These are phyloP conservation scores for Typha latifolia DNA, from an alignment of 176 grass and related monocot species.

Conservation along the genomic window DNA sequence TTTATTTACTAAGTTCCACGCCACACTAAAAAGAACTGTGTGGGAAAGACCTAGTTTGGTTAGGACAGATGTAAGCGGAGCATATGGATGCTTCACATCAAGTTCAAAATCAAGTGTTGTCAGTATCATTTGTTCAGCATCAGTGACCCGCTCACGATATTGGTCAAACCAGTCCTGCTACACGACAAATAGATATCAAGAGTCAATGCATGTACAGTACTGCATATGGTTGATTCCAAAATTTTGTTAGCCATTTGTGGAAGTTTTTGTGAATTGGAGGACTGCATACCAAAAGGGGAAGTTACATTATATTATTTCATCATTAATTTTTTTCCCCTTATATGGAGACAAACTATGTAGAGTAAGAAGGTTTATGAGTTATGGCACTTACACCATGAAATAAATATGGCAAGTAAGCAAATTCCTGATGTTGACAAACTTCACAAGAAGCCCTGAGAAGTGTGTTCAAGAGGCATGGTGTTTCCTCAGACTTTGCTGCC, in stretches of 20 bases:
- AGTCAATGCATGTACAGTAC: neutral
- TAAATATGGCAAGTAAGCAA: constrained; percentile 50
- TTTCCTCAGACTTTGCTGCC: constrained; percentile 76
- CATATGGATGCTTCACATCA: constrained; percentile 84
- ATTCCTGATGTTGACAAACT: constrained; percentile 37
- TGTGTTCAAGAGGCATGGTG: constrained; percentile 63
- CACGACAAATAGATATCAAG: constrained; percentile 9
- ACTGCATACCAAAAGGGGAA: too few relatives aligned
- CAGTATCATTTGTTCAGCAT: constrained; percentile 77
- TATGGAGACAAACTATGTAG: too few relatives aligned
- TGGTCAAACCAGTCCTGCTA: constrained; percentile 80
- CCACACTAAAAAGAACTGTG: constrained; percentile 47
- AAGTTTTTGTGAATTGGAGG: too few relatives aligned
- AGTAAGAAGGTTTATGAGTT: neutral
- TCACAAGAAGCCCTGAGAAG: constrained; percentile 74
- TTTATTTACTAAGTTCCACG: constrained; percentile 74
- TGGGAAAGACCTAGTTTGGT: constrained; percentile 63
- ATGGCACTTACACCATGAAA: constrained; percentile 39
- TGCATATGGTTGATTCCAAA: neutral
- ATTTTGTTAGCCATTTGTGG: neutral
- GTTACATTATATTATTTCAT: too few relatives aligned
- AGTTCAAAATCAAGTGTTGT: constrained; percentile 92
- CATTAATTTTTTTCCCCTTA: too few relatives aligned
- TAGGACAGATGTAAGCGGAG: constrained; percentile 47
- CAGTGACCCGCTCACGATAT: constrained; percentile 65